Percentiles rank a stretch among this genome's conserved stretches.
Evolutionary conservation across 108 stramenopile genomes (phyloP).

Genomic region (Fragilariopsis cylindrus): DNA sequence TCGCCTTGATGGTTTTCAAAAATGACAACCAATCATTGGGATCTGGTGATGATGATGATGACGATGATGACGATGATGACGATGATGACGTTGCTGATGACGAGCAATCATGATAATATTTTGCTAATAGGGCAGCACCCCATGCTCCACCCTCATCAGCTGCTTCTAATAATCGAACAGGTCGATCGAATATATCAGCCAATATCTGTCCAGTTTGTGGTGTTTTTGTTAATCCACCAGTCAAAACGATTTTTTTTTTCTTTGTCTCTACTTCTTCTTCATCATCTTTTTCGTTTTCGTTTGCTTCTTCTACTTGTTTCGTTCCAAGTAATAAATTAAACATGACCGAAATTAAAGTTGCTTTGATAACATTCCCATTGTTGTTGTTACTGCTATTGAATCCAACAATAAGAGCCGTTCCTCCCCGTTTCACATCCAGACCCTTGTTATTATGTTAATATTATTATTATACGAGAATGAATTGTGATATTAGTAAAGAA

Average conservation of each 20-base stretch:
- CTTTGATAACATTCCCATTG: constrained; percentile 44
- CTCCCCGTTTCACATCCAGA: constrained; percentile 29
- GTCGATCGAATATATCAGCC: constrained; percentile 48
- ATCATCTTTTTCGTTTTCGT: background rate
- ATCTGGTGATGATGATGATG: background rate
- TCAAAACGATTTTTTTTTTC: constrained; percentile 37
- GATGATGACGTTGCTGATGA: background rate
- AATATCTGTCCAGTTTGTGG: constrained; percentile 54
- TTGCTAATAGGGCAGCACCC: constrained; percentile 52
- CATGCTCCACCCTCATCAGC: constrained; percentile 53
- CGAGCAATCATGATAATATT: constrained; percentile 18
- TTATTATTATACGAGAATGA: too few species aligned
- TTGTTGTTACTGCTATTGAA: constrained; percentile 36
- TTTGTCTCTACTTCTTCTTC: background rate
- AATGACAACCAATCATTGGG: constrained; percentile 24
- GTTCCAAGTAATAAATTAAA: constrained; percentile 50
- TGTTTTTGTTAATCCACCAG: constrained; percentile 49
- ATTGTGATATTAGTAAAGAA: too few species aligned
- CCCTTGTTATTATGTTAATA: constrained; percentile 6
- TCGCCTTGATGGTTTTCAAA: constrained; percentile 23
- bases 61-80: background rate
- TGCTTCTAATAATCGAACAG: constrained; percentile 33
- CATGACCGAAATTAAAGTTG: constrained; percentile 44
- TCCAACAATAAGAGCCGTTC: constrained; percentile 45
- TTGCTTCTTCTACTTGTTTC: constrained; percentile 20